Evolutionary conservation across 2,329 filamentous ascomycete genomes (phyloP).

Genomic region (Talaromyces sp.): DNA sequence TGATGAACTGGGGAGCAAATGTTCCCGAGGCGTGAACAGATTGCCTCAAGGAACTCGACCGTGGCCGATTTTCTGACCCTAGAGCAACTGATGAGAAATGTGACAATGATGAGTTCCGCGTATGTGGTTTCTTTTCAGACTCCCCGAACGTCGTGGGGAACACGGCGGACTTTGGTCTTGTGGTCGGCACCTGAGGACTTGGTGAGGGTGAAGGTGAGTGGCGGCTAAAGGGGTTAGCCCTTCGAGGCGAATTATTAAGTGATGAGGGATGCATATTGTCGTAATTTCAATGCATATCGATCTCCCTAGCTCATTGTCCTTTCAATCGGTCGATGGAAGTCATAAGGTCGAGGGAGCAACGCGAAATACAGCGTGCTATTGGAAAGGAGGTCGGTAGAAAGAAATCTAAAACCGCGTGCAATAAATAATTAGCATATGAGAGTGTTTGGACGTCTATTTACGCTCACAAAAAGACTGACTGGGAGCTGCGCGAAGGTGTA

Average conservation of each 20-base stretch:
- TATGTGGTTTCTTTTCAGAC: slow-evolving; percentile 50
- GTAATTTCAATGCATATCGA: slow-evolving; percentile 16
- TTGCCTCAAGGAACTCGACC: slow-evolving; percentile 61
- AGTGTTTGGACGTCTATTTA: neutral
- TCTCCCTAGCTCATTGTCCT: slow-evolving; percentile 10
- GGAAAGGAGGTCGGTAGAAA: neutral
- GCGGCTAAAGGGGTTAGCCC: slow-evolving; percentile 74
- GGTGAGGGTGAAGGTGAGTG: slow-evolving; percentile 62
- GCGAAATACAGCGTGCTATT: neutral
- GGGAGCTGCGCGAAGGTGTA: neutral
- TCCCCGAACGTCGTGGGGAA: slow-evolving; percentile 55
- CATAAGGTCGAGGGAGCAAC: neutral
- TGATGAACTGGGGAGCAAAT: slow-evolving; percentile 95
- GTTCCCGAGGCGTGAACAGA: slow-evolving; percentile 65
- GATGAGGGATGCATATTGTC: slow-evolving; percentile 50
- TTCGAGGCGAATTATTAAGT: slow-evolving; percentile 63
- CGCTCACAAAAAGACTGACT: neutral
- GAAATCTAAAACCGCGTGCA: neutral
- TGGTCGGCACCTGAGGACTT: slow-evolving; percentile 38
- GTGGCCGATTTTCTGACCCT: slow-evolving; percentile 37
- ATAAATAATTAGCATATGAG: too few species aligned
- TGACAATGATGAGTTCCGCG: slow-evolving; percentile 64
- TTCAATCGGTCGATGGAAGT: neutral
- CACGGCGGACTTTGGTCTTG: slow-evolving; percentile 69
- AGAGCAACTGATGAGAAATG: slow-evolving; percentile 48